A percentile compares a stretch with the other conserved stretches of the same genome.
Evolutionary conservation across 2,329 filamentous ascomycete genomes (phyloP).

Genomic region (Ophiognomonia clavigignenti-juglandacearum): DNA sequence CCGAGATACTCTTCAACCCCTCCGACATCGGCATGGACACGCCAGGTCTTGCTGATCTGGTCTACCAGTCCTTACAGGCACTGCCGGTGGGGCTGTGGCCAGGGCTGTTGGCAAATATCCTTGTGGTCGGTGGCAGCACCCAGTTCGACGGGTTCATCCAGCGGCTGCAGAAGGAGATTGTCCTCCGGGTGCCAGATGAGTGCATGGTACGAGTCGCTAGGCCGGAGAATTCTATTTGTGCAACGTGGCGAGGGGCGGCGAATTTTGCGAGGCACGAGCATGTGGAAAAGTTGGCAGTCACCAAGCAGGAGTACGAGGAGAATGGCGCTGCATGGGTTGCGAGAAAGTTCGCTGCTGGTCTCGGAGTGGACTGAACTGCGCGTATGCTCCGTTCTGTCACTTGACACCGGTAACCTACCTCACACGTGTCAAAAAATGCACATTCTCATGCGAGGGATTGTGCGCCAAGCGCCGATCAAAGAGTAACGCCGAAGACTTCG

Average conservation of each 20-base stretch:
- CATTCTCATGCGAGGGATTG: too few species aligned
- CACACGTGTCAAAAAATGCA: too few species aligned
- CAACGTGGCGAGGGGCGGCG: slow-evolving; percentile 82
- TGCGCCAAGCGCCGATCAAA: too few species aligned
- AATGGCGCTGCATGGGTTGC: slow-evolving; percentile 71
- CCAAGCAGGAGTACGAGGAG: slow-evolving; percentile 86
- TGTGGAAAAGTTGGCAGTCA: slow-evolving; percentile 67
- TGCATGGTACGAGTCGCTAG: slow-evolving; percentile 71
- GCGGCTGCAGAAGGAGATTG: slow-evolving; percentile 70
- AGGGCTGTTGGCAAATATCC: slow-evolving; percentile 76
- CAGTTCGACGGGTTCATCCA: slow-evolving; percentile 77
- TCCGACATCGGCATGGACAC: slow-evolving; percentile 80
- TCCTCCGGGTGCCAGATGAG: slow-evolving; percentile 67
- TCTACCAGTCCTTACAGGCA: slow-evolving; percentile 70
- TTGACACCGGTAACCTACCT: background rate
- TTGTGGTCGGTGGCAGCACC: slow-evolving; percentile 84
- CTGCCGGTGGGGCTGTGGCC: slow-evolving; percentile 83
- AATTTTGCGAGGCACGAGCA: slow-evolving; percentile 66
- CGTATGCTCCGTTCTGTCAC: too few species aligned
- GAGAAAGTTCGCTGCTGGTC: slow-evolving; percentile 57
- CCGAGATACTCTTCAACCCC: slow-evolving; percentile 85
- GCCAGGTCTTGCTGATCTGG: slow-evolving; percentile 74
- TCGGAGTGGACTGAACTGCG: slow-evolving; percentile 21
- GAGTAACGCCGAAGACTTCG: too few species aligned
- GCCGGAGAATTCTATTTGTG: slow-evolving; percentile 68